Evolutionary conservation across 306 rosid species (phyloP).

Genomic region (Cucumis hystrix): DNA sequence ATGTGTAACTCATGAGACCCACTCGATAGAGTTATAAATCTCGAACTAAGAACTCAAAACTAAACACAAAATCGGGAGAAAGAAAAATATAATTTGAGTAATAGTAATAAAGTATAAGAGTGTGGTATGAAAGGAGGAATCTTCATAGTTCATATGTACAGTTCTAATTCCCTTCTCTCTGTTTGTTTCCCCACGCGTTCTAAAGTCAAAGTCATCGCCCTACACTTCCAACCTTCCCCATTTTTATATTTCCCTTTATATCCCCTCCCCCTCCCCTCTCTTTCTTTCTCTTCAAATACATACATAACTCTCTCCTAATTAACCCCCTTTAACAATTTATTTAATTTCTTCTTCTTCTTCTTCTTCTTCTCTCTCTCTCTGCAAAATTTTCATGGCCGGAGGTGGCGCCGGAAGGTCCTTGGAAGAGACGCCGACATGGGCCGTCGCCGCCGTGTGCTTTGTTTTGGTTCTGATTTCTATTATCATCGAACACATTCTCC

Average conservation of each 20-base stretch:
- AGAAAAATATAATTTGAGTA: too few species aligned
- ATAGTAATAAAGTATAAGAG: too few species aligned
- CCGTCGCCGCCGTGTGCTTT: constrained; percentile 79
- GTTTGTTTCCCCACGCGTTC: not conserved
- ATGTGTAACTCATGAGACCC: too few species aligned
- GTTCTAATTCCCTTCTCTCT: not conserved
- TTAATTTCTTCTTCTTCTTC: too few species aligned
- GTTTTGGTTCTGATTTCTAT: constrained; percentile 59
- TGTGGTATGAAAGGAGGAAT: not conserved
- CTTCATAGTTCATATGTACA: not conserved
- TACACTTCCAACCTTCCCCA: not conserved
- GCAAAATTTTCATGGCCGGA: not conserved
- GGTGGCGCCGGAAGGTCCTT: constrained; percentile 32
- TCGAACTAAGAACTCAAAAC: too few species aligned
- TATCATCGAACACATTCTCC: constrained; percentile 60
- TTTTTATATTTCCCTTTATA: not conserved
- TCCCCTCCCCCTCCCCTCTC: not conserved
- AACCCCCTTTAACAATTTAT: not conserved
- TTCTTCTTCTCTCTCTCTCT: too few species aligned
- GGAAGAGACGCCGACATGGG: constrained; percentile 93
- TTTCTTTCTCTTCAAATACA: not conserved
- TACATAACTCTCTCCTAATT: not conserved
- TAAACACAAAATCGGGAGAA: too few species aligned
- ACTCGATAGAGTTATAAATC: too few species aligned
- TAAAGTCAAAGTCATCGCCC: not conserved